phyloP scores from a whole-genome alignment of 1,284 basidiomycete species.

The Trametes polyzona region DNA sequence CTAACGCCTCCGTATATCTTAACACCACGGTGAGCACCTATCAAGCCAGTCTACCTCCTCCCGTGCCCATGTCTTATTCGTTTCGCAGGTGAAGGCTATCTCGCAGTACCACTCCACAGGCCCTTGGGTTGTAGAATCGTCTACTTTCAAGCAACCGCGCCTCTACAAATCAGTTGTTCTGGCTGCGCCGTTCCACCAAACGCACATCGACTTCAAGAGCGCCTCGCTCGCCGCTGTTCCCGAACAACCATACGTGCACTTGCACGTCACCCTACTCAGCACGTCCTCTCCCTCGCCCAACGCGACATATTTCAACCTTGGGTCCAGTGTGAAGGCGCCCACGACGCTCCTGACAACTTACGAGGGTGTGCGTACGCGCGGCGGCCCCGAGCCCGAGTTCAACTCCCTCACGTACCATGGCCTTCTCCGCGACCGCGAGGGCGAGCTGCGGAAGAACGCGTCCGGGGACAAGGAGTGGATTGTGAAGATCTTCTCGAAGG shows the following conservation, averaged over 20 bases:
- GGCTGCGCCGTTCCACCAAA: slow-evolving; percentile 76
- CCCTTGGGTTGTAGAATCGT: slow-evolving; percentile 43
- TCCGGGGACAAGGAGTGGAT: slow-evolving; percentile 47
- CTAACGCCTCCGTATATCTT: slow-evolving; percentile 70
- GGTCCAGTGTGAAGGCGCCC: slow-evolving; percentile 54
- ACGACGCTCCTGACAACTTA: slow-evolving; percentile 76
- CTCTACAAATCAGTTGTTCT: slow-evolving; percentile 72
- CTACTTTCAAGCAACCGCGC: slow-evolving; percentile 16
- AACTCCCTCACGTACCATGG: slow-evolving; percentile 90
- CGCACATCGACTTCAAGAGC: slow-evolving; percentile 55
- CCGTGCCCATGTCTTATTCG: too few species aligned
- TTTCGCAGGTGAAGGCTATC: slow-evolving; percentile 62
- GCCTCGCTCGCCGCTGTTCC: slow-evolving; percentile 53
- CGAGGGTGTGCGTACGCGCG: slow-evolving; percentile 50
- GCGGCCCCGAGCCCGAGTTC: slow-evolving; percentile 73
- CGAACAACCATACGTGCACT: slow-evolving; percentile 74
- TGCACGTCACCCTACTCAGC: slow-evolving; percentile 89
- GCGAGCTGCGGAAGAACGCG: slow-evolving; percentile 24
- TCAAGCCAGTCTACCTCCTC: too few species aligned
- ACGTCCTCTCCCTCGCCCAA: slow-evolving; percentile 71
- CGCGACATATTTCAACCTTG: slow-evolving; percentile 74
- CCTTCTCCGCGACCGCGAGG: slow-evolving; percentile 43
- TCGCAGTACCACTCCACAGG: slow-evolving; percentile 48
- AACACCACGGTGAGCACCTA: slow-evolving; percentile 62
- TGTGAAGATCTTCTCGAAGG: slow-evolving; percentile 88